Percentiles rank a stretch among this genome's conserved stretches.
These are phyloP conservation scores for Musa schizocarpa DNA, from an alignment of 176 grass and related monocot species.

Conservation along the genomic window DNA sequence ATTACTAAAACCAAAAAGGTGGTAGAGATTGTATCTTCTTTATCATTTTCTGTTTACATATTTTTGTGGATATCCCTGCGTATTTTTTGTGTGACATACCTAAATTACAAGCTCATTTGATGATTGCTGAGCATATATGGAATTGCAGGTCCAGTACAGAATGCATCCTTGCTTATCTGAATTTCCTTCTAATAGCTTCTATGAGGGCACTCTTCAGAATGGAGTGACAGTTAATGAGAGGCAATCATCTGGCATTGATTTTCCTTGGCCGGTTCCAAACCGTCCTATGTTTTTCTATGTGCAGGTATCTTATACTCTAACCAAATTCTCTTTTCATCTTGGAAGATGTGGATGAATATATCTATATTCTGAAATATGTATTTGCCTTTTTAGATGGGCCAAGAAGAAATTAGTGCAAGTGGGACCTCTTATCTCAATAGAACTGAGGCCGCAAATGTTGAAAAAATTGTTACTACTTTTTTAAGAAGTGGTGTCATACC, in stretches of 20 bases:
- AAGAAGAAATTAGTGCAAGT: constrained; percentile 99
- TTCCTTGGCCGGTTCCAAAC: constrained; percentile 97
- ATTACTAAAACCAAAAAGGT: too few relatives aligned
- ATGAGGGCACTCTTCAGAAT: constrained; percentile 98
- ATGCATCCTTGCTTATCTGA: constrained; percentile 98
- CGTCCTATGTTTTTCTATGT: constrained; percentile 99
- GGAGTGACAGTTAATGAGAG: constrained; percentile 98
- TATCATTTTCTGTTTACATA: too few relatives aligned
- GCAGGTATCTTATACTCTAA: constrained; percentile 34
- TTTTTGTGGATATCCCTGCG: too few relatives aligned
- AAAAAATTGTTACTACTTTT: constrained; percentile 98
- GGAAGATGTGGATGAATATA: too few relatives aligned
- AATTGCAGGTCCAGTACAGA: constrained; percentile 90
- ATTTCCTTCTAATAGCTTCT: constrained; percentile 98
- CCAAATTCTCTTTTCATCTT: too few relatives aligned
- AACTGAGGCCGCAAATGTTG: constrained; percentile 99
- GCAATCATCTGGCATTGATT: constrained; percentile 85
- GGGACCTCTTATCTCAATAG: constrained; percentile 99
- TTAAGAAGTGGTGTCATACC: constrained; percentile 94
- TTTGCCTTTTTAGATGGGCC: constrained; percentile 70
- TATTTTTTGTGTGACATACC: too few relatives aligned
- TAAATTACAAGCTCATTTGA: too few relatives aligned
- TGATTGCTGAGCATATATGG: neutral
- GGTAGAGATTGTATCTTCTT: too few relatives aligned
- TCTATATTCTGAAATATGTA: neutral